Evolutionary conservation across 2,329 filamentous ascomycete genomes (phyloP), one percentile per base, ranked within the genome.

Genomic region (Botryotinia narcissicola): DNA sequence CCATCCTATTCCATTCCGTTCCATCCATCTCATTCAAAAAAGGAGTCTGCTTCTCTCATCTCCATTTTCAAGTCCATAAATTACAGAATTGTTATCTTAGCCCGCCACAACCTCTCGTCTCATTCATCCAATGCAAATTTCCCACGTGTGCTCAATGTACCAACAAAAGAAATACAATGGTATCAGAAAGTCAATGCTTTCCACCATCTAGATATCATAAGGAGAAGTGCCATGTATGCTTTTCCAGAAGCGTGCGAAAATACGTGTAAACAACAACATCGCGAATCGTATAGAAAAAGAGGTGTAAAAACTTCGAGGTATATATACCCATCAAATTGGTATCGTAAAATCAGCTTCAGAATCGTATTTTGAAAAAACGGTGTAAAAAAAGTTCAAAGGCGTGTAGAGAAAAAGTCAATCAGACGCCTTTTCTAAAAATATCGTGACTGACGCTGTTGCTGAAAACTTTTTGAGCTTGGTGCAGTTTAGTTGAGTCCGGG

Each of bases 201-300:
- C 57, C 35, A 37, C 32, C 57, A 37, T 62, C 66, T 70, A 69
- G 63, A 73, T 60, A 73, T 73, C 71, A 60, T 70, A 57, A 73
- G 64, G 71, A 62, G 71, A 73, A 46, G n/a, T 73, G 16, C 71
- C 66, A 73, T 73, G 44, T 63, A 72, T 68, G 71, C 66, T 54
- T 54, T 70, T 70, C 18, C 37, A 69, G 20, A 68, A 69, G 54
- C 64, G 51, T 69, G 35, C 10, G 7, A 40, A 62, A 61, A 62
- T 42, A 42, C 42, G 42, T 63, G 22, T 20, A 57, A 60, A 54
- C 16, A 59, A 57, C 35, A 46, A 40, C 70, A 35, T 51, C 51
- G 42, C 48, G 20, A 12, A 20, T 72, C 70, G 20, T 72, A 29
- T 25, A 68, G 32, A 25, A 44, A 72, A 54, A 20, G 22, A 63